Percentiles rank a stretch among this genome's conserved stretches.
These are phyloP conservation scores for Huntiella abstrusa DNA, from an alignment of 2,329 filamentous ascomycete species.

Conservation along the genomic window DNA sequence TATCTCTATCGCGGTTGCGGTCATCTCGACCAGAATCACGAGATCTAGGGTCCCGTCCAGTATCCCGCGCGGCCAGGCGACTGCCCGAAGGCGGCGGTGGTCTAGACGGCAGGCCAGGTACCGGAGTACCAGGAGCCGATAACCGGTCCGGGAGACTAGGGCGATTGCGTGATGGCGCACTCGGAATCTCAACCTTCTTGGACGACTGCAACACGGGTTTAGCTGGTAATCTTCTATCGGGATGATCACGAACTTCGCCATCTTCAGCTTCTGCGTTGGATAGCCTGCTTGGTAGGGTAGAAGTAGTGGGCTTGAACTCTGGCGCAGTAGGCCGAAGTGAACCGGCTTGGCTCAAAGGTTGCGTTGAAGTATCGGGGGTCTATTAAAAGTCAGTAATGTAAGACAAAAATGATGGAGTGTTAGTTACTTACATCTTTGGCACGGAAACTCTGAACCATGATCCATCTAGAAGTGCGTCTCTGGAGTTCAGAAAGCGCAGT, in stretches of 20 bases:
- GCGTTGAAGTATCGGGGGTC: neutral
- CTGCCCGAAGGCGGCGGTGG: conserved; percentile 8
- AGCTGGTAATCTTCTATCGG: conserved; percentile 12
- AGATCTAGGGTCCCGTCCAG: conserved; percentile 5
- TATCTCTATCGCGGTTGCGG: conserved; percentile 6
- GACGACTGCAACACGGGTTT: conserved; percentile 17
- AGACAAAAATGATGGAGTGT: neutral
- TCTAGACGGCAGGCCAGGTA: conserved; percentile 7
- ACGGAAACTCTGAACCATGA: conserved; percentile 56
- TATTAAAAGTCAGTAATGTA: conserved; percentile 11
- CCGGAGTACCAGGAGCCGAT: neutral
- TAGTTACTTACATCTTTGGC: conserved; percentile 35
- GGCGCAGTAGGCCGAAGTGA: conserved; percentile 40
- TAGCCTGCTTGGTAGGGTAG: conserved; percentile 12
- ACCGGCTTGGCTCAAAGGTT: conserved; percentile 10
- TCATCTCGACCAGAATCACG: conserved; percentile 6
- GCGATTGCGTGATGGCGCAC: neutral
- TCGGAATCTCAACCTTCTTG: conserved; percentile 8
- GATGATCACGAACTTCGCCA: conserved; percentile 36
- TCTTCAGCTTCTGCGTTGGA: conserved; percentile 39
- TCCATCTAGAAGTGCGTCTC: conserved; percentile 47
- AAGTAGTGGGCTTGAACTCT: conserved; percentile 34
- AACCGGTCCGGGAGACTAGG: neutral
- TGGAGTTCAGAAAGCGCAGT: conserved; percentile 53
- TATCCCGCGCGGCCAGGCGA: conserved; percentile 1